These are phyloP conservation scores for Backusella parvicylindrica DNA, from an alignment of 192 early-diverging fungal species.

Conservation along the genomic window DNA sequence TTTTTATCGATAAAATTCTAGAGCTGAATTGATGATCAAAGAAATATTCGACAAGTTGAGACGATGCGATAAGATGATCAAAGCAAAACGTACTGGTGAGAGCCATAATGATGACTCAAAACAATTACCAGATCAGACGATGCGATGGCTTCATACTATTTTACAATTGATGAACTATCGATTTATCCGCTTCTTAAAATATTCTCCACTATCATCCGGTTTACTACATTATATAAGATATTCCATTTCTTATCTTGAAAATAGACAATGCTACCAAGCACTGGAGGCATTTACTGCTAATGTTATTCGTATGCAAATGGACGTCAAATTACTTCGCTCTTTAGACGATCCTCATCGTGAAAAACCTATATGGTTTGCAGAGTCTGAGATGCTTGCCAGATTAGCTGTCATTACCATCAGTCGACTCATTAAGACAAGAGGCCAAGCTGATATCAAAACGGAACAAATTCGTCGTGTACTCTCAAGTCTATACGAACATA, in stretches of 20 bases:
- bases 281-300: conserved; percentile 66
- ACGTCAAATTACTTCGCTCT: conserved; percentile 50
- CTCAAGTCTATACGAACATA: conserved; percentile 44
- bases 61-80: conserved; percentile 63
- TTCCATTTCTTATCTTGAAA: conserved; percentile 59
- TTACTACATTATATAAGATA: conserved; percentile 67
- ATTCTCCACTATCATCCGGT: conserved; percentile 58
- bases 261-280: conserved; percentile 64
- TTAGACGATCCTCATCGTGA: conserved; percentile 53
- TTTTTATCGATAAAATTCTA: conserved; percentile 10
- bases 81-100: conserved; percentile 35
- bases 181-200: conserved; percentile 69
- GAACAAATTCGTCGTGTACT: conserved; percentile 47
- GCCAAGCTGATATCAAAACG: conserved; percentile 46
- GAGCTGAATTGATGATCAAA: conserved; percentile 64
- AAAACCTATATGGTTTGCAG: conserved; percentile 56
- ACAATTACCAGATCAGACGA: conserved; percentile 38
- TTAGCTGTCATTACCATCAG: conserved; percentile 48
- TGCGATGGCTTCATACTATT: conserved; percentile 72
- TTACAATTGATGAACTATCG: conserved; percentile 74
- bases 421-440: conserved; percentile 52
- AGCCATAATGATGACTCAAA: not conserved
- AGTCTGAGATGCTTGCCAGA: conserved; percentile 58
- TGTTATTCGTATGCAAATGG: conserved; percentile 40
- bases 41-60: conserved; percentile 70